Evolutionary conservation across 768 basidiomycete genomes (phyloP), one percentile per base, ranked within the genome.

Genomic region (Boletellus sp.): DNA sequence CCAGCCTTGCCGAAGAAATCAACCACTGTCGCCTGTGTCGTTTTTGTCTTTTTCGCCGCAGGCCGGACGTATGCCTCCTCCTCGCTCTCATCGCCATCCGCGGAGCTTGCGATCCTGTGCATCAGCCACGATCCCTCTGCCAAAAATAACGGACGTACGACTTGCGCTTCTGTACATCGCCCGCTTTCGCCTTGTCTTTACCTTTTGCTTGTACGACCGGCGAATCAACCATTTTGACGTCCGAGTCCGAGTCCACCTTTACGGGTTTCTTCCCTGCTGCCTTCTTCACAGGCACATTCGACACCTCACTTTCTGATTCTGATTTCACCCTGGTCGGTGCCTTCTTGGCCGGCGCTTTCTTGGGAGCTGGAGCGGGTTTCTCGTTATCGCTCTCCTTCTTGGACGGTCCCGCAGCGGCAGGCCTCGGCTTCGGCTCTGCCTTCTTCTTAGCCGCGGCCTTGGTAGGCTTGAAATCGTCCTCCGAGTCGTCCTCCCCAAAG

Each of bases 1-100:
- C 63, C 67, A 39, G 55, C 20, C 62, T 84, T 83, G 33, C 65
- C 67, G 55, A 85, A 83, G 73, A 84, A 86, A 59, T 85, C 83
- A 5, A 78, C 78, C 48, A 85, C 66, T 5, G 72, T 57, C 0
- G 74, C 62, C 48, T 78, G 73, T 9, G 60, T 32, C 19, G 63
- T 59, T 42, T 73, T 71, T 56, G 74, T 75, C 69, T 79, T 83
- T 75, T 85, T 86, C 47, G 70, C 66, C 0, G 68, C 73, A 7
- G 81, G 80, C 53, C 78, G 77, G 40, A 64, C 47, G 32, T 69
- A 64, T 20, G 58, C 55, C 24, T 76, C 75, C 15, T 77, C 78
- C 19, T 77, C 77, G 47, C 73, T 72, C 39, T 70, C 70, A 19
- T 70, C 55, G 11, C 57, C 72, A 28, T 55, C 56, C 38, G 57